Percentiles rank a stretch among this genome's conserved stretches.
Conservation (phyloP, 75 land plant species). For the Sequoia sempervirens region DNA sequence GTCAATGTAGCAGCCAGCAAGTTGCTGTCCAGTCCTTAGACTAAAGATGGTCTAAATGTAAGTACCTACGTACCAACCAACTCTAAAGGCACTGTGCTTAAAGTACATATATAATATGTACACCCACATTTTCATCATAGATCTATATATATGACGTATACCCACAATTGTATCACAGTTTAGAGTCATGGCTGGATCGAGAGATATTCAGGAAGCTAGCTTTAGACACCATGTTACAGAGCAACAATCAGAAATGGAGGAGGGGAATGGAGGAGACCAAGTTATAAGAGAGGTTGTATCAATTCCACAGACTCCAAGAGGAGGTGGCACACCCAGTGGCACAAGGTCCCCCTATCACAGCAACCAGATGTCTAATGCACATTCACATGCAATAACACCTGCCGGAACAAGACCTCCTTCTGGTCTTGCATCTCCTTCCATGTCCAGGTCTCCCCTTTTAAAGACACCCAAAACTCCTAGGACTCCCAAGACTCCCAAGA, state of each 20-base stretch:
- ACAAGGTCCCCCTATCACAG: slow-evolving; percentile 18
- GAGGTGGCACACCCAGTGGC: neutral
- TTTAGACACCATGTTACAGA: slow-evolving; percentile 8
- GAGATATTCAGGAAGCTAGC: slow-evolving; percentile 9
- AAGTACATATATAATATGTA: neutral
- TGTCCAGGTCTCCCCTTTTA: slow-evolving; percentile 18
- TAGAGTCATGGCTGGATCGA: slow-evolving; percentile 1
- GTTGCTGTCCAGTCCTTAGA: neutral
- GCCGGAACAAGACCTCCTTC: slow-evolving; percentile 29
- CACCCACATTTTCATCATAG: neutral
- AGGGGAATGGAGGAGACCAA: neutral
- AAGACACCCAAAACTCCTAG: slow-evolving; percentile 2
- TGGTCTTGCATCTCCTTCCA: slow-evolving; percentile 26
- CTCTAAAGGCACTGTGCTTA: neutral
- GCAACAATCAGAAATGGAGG: neutral
- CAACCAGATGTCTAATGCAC: slow-evolving; percentile 6
- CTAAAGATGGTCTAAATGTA: neutral
- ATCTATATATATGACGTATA: neutral
- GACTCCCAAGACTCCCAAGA: slow-evolving; percentile 26
- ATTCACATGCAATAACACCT: slow-evolving; percentile 6
- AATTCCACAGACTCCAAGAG: slow-evolving; percentile 10
- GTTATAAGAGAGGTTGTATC: slow-evolving; percentile 13
- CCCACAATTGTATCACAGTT: neutral
- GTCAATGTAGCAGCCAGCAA: neutral
- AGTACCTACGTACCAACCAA: slow-evolving; percentile 1